Evolutionary conservation across 305 asterid genomes (phyloP).

Genomic region (Striga hermonthica): DNA sequence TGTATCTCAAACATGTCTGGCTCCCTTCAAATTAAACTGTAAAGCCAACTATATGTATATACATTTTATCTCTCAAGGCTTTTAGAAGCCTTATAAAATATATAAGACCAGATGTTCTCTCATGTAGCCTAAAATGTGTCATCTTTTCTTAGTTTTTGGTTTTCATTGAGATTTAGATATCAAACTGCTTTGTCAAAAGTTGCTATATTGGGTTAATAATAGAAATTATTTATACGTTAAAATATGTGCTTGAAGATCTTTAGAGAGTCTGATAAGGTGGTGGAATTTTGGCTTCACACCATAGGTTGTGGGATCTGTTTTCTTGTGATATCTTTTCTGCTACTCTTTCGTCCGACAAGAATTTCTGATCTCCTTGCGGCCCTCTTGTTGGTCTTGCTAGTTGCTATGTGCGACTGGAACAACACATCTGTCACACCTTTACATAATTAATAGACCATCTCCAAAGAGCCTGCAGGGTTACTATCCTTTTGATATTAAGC

Average conservation of each 20-base stretch:
- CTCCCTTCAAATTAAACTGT: too few species aligned
- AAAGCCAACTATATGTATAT: too few species aligned
- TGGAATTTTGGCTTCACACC: conserved; percentile 11
- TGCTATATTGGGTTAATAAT: conserved; percentile 1
- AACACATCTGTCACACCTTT: too few species aligned
- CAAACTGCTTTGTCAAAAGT: conserved; percentile 16
- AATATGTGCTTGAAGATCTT: conserved; percentile 16
- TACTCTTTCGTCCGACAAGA: neutral
- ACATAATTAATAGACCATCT: too few species aligned
- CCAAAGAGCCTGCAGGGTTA: too few species aligned
- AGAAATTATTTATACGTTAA: neutral
- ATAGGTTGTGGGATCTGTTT: conserved; percentile 22
- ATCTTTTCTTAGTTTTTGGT: neutral
- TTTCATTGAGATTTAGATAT: conserved; percentile 1
- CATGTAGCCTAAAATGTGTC: neutral
- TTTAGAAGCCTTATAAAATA: too few species aligned
- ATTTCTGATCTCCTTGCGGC: conserved; percentile 21
- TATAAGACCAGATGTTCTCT: conserved; percentile 4
- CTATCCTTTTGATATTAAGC: too few species aligned
- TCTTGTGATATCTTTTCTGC: conserved; percentile 10
- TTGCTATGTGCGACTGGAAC: neutral
- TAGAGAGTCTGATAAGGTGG: conserved; percentile 21
- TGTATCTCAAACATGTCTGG: conserved; percentile 21
- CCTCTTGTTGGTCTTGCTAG: conserved; percentile 11
- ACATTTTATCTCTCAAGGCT: too few species aligned